Base-by-base conservation (phyloP, 2,329 filamentous ascomycete species). In the Sclerotiophoma versabilis region DNA sequence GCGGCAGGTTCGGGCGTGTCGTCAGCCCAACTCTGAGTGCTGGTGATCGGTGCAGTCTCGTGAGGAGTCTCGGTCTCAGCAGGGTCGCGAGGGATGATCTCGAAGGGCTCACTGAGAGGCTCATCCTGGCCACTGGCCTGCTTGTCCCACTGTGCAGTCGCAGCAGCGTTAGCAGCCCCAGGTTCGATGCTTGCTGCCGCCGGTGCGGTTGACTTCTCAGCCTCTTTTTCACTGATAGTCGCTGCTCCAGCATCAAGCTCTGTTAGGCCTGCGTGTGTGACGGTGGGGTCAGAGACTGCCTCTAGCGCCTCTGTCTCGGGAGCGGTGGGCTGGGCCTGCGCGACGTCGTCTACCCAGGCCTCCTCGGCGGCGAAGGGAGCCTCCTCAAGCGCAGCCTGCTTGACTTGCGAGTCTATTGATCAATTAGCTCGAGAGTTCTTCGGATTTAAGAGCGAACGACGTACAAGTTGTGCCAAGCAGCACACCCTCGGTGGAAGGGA, bases 11-110 rank as follows among this genome's bases (percentile, higher is more conserved):
- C 72, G 11, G 68, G 65, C 19, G 90, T 84, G 57, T 95, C 90
- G 67, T 96, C 92, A 22, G 91, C 91, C 91, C 91, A 96, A 66
- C 87, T 92, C 70, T 89, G 86, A 6, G 84, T 86, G 39, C 86
- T 84, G n/a, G 84, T 86, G 22, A 85, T 84, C 17, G 75, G 69
- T 12, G 76, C 74, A 17, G 72, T 60, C 39, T 81, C 77, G 34
- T 85, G 72, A 30, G 85, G 86, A 30, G 82, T 85, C 58, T 95
- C 90, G 5, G 89, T 88, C 80, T 96, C 92, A 45, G 85, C 78
- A 39, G 87, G 83, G 68, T 93, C 85, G 51, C 88, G 86, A 45
- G 91, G 86, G 37, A 91, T 81, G 72, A 92, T 86, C 56, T 96
- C 88, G 85, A 91, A 95, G 47, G 82, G 84, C 62, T 93, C 90